Percentiles rank a stretch among this genome's conserved stretches.
phyloP scores from a whole-genome alignment of 495 filamentous ascomycete genomes.

The Pyrenula aspistea region DNA sequence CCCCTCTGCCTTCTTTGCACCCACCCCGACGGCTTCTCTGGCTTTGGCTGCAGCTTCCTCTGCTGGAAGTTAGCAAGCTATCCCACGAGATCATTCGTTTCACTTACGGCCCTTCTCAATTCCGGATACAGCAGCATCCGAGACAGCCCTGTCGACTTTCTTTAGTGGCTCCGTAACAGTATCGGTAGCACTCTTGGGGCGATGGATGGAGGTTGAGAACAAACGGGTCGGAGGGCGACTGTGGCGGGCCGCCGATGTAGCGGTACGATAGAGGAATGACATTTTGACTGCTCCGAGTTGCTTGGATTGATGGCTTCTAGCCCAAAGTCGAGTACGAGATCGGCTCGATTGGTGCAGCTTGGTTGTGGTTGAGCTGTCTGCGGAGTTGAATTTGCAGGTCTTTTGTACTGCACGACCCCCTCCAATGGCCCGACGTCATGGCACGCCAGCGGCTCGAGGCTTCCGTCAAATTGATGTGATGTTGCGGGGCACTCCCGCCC shows the following conservation, averaged over 20 bases:
- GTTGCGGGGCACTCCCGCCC: not conserved
- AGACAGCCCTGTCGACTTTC: conserved; percentile 39
- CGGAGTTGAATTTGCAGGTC: no score
- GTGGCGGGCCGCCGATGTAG: conserved; percentile 9
- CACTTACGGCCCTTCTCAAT: conserved; percentile 47
- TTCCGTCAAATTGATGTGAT: not conserved
- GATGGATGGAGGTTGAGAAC: conserved; percentile 7
- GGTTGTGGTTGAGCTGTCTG: no score
- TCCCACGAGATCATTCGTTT: not conserved
- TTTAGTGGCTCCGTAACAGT: conserved; percentile 43
- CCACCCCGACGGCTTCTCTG: conserved; percentile 25
- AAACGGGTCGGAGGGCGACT: conserved; percentile 5
- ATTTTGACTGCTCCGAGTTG: conserved; percentile 7
- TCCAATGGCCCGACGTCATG: not conserved
- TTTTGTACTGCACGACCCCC: no score
- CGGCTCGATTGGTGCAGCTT: no score
- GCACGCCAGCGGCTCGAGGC: not conserved
- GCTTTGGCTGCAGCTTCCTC: not conserved
- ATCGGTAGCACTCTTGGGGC: conserved; percentile 29
- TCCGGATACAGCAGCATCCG: conserved; percentile 44
- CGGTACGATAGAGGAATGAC: conserved; percentile 14
- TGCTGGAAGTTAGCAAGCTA: not conserved
- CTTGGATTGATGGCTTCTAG: no score
- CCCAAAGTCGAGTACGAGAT: no score
- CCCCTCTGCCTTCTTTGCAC: conserved; percentile 22